Evolutionary conservation across 345 rosid species (phyloP).

Genomic region (Citrus unshiu): DNA sequence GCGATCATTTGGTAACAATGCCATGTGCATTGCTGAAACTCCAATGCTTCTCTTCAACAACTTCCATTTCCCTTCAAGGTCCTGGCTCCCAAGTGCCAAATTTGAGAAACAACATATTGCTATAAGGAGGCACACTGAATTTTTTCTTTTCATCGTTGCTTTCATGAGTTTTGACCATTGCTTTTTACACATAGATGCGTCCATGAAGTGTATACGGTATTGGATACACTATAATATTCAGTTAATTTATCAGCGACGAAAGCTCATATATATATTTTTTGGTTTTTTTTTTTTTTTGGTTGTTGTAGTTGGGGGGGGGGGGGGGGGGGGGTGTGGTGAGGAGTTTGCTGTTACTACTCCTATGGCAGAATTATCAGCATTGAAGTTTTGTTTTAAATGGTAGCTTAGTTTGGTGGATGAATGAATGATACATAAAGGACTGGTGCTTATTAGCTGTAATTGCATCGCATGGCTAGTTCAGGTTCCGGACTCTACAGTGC

Average conservation of each 20-base stretch:
- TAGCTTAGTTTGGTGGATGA: no score
- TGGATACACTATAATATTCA: not conserved
- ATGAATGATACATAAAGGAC: not conserved
- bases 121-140: not conserved
- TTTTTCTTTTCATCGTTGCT: constrained; percentile 14
- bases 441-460: not conserved
- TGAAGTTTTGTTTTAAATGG: not conserved
- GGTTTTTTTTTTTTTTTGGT: not conserved
- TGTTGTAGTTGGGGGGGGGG: not conserved
- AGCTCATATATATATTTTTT: not conserved
- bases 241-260: not conserved
- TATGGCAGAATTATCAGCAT: not conserved
- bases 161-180: not conserved
- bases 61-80: constrained; percentile 23
- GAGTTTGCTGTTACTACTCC: no score
- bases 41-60: constrained; percentile 23
- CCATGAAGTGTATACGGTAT: not conserved
- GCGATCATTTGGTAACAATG: constrained; percentile 24
- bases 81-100: not conserved
- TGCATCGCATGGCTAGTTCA: not conserved
- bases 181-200: not conserved
- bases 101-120: constrained; percentile 2
- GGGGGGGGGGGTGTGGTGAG: no score
- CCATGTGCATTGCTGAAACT: constrained; percentile 32
- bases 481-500: not conserved